Percentiles rank a stretch among this genome's conserved stretches.
These are phyloP conservation scores for Calycina marina DNA, from an alignment of 2,329 filamentous ascomycete genomes.

Conservation along the genomic window DNA sequence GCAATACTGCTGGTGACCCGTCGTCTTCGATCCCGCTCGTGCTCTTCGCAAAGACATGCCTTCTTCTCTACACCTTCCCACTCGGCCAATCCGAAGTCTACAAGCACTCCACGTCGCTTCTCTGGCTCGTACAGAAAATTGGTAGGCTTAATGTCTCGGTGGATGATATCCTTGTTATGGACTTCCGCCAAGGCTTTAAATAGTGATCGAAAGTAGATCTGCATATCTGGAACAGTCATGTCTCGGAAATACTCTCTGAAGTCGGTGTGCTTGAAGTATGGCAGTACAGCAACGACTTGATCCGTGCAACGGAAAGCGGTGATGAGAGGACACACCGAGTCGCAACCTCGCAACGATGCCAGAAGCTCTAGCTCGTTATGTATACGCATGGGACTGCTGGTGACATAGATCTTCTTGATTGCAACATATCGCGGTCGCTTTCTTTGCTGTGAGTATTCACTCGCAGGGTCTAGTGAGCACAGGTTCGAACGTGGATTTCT, in stretches of 20 bases:
- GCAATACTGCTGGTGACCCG: conserved; percentile 43
- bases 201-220: conserved; percentile 76
- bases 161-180: conserved; percentile 72
- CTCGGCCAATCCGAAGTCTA: conserved; percentile 98
- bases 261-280: conserved; percentile 90
- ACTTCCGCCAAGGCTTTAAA: conserved; percentile 76
- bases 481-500: conserved; percentile 34
- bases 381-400: conserved; percentile 83
- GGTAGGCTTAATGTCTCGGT: conserved; percentile 93
- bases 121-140: conserved; percentile 89
- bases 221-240: conserved; percentile 75
- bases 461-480: conserved; percentile 12
- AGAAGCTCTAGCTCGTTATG: conserved; percentile 92
- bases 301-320: conserved; percentile 92
- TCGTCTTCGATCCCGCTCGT: conserved; percentile 44
- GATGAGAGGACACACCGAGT: conserved; percentile 84
- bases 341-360: conserved; percentile 68
- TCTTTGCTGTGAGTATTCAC: conserved; percentile 23
- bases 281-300: conserved; percentile 86
- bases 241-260: conserved; percentile 90
- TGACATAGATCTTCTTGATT: conserved; percentile 99
- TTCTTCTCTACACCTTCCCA: conserved; percentile 62
- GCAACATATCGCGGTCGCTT: conserved; percentile 67
- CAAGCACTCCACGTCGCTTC: conserved; percentile 71
- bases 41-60: conserved; percentile 68